A percentile compares a stretch with the other conserved stretches of the same genome.
Evolutionary conservation across 805 yeast species (phyloP).

Genomic region (Barnettozyma siamensis): DNA sequence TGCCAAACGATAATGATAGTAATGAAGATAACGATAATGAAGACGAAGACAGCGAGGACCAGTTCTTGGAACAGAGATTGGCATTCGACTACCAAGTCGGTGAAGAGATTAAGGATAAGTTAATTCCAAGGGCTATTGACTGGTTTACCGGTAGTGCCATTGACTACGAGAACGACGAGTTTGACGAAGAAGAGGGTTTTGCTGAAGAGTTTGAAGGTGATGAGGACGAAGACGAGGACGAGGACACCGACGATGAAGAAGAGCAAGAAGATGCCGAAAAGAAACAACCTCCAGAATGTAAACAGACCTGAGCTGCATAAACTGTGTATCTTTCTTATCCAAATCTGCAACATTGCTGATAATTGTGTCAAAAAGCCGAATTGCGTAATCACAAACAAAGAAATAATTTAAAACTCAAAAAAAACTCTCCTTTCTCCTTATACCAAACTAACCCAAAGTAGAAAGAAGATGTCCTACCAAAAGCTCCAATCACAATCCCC

Average conservation of each 20-base stretch:
- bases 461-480: slow-evolving; percentile 4
- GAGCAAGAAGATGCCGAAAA: slow-evolving; percentile 30
- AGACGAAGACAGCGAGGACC: slow-evolving; percentile 56
- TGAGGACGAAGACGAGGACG: slow-evolving; percentile 36
- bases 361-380: background rate
- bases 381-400: slow-evolving; percentile 14
- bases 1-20: slow-evolving; percentile 31
- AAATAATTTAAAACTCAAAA: background rate
- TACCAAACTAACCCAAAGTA: too few relatives aligned
- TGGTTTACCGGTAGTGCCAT: slow-evolving; percentile 99
- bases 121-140: slow-evolving; percentile 93
- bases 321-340: too few relatives aligned
- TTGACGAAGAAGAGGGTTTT: slow-evolving; percentile 47
- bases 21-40: slow-evolving; percentile 44
- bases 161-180: slow-evolving; percentile 63
- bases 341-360: background rate
- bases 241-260: slow-evolving; percentile 29
- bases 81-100: slow-evolving; percentile 94
- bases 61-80: slow-evolving; percentile 74
- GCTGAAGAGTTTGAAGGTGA: slow-evolving; percentile 34
- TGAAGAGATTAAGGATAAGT: slow-evolving; percentile 91
- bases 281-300: slow-evolving; percentile 16
- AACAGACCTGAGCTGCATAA: slow-evolving; percentile 10
- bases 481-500: slow-evolving; percentile 4
- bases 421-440: background rate